These are phyloP conservation scores for Colletotrichum truncatum DNA, from an alignment of 2,329 filamentous ascomycete genomes.

Conservation along the genomic window DNA sequence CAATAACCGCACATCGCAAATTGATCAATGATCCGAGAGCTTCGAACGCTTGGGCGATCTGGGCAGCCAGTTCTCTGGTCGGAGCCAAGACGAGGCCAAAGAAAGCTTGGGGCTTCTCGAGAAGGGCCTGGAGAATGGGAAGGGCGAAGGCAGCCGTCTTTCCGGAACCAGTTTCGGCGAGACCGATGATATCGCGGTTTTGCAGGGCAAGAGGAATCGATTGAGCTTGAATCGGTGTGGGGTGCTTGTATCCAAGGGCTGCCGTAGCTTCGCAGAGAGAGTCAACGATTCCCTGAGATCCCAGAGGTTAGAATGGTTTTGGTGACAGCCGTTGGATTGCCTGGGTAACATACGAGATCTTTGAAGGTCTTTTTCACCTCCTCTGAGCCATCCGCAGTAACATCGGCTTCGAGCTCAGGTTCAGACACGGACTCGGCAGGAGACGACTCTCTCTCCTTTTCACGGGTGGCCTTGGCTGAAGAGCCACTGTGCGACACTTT, in stretches of 20 bases:
- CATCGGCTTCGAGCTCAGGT: constrained; percentile 16
- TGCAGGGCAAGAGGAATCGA: constrained; percentile 84
- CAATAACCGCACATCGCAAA: constrained; percentile 86
- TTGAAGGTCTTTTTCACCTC: constrained; percentile 68
- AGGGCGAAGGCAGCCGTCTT: constrained; percentile 96
- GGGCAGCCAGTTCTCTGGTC: constrained; percentile 90
- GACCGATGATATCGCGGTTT: constrained; percentile 87
- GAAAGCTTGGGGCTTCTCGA: constrained; percentile 85
- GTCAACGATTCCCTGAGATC: constrained; percentile 77
- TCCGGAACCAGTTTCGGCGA: constrained; percentile 94
- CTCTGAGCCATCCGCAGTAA: constrained; percentile 38
- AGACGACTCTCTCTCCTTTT: neutral
- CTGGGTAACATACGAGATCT: constrained; percentile 60
- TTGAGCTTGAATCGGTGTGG: constrained; percentile 89
- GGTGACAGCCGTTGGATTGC: neutral
- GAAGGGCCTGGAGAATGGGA: constrained; percentile 89
- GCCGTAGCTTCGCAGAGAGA: constrained; percentile 89
- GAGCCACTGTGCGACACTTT: constrained; percentile 9
- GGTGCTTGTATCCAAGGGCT: constrained; percentile 82
- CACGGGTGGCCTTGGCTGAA: neutral
- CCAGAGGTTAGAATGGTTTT: constrained; percentile 28
- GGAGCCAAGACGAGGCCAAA: constrained; percentile 93
- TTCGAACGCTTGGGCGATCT: constrained; percentile 90
- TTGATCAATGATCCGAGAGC: constrained; percentile 87
- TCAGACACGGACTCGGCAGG: constrained; percentile 13